Base-by-base conservation (phyloP, 176 grass and related monocot species). In the Oropetium thomaeum region DNA sequence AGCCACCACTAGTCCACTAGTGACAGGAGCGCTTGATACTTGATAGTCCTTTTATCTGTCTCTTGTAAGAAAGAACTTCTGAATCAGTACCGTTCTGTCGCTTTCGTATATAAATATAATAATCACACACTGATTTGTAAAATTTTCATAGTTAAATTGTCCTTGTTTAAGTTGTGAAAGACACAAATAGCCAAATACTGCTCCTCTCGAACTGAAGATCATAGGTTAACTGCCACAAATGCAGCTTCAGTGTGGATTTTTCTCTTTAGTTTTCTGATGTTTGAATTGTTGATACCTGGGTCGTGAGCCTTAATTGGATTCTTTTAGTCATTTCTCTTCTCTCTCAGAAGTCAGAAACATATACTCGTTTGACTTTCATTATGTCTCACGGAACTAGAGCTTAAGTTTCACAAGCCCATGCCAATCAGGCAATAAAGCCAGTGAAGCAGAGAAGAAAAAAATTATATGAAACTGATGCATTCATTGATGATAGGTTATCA, bases 171-270 rank as follows among this genome's bases (percentile, higher is more conserved):
- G 11, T 45, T 1, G 44, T 7, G 38, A 44, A 42, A 41, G 16
- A 22, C 16, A 40, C n/a, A 47, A 67, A 19, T 58, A 40, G 20
- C 34, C 8, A 19, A 25, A 23, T n/a, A 43, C 58, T 30, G 16
- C 16, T 60, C 43, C 54, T 74, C 41, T 74, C 4, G 30, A 61
- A 5, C 53, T 20, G 26, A 30, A 61, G 37, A 59, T 16, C 19
- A 10, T 40, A 59, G 37, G 58, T 42, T 10, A 26, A n/a, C 41
- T 40, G 14, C 37, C 26, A 61, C 26, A 22, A 39, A 57, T n/a
- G 8, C 32, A 17, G 13, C 49, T 72, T 17, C 53, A 72, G 6
- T 37, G 47, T 74, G 71, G 35, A 74, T n/a, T 60, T 60, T 74
- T 5, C 17, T 28, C 26, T 60, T 0, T 29, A 9, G 6, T 42